A percentile compares a stretch with the other conserved stretches of the same genome.
Evolutionary conservation across 345 rosid species (phyloP).

Genomic region (Eutrema yunnanense): DNA sequence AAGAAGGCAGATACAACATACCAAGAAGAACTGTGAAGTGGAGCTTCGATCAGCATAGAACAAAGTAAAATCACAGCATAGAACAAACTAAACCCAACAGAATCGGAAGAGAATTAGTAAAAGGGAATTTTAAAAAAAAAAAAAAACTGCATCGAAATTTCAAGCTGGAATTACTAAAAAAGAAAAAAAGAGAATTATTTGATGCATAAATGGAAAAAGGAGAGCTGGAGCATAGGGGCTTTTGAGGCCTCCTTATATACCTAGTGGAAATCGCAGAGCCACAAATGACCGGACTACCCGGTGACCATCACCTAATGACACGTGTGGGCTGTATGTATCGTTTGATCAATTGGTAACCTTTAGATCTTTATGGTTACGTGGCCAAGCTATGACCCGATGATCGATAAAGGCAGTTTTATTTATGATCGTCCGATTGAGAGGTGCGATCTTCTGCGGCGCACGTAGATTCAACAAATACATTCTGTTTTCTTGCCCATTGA

Average conservation of each 20-base stretch:
- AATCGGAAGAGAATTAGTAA: neutral
- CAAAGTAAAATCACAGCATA: neutral
- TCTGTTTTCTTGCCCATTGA: neutral
- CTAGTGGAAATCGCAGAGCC: constrained; percentile 4
- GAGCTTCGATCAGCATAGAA: constrained; percentile 11
- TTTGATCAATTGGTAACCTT: constrained; percentile 4
- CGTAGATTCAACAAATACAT: neutral
- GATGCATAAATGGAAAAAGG: neutral
- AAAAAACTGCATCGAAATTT: neutral
- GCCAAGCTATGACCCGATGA: neutral
- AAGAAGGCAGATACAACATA: constrained; percentile 16
- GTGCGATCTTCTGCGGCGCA: neutral
- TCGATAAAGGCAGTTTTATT: neutral
- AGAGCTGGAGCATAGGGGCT: neutral
- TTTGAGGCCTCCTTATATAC: constrained; percentile 12
- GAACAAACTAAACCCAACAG: neutral
- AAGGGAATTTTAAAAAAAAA: neutral
- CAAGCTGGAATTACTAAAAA: constrained; percentile 15
- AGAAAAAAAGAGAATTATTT: neutral
- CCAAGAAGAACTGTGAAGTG: constrained; percentile 23
- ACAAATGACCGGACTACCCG: constrained; percentile 20
- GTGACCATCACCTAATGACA: constrained; percentile 11
- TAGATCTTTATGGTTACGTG: constrained; percentile 6
- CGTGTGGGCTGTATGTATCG: constrained; percentile 5
- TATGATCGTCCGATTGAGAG: constrained; percentile 14